phyloP scores from a whole-genome alignment of 352 stramenopile species.

The Phytophthora sojae region DNA sequence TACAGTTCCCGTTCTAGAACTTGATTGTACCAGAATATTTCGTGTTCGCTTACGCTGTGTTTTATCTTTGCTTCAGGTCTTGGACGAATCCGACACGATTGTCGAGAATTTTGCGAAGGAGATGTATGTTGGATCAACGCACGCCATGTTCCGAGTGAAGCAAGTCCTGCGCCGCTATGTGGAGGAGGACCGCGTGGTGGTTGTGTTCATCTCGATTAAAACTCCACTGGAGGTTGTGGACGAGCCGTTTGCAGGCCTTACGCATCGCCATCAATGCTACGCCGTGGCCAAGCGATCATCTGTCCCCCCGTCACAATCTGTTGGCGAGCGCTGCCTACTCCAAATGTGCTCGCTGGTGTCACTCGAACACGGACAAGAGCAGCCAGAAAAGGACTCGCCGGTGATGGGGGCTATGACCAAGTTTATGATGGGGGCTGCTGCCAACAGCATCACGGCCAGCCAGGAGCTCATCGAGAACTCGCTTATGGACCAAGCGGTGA shows the following conservation, averaged over 20 bases:
- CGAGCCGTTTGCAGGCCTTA: slow-evolving; percentile 39
- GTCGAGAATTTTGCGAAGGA: slow-evolving; percentile 53
- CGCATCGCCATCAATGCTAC: slow-evolving; percentile 45
- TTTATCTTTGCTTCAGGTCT: slow-evolving; percentile 21
- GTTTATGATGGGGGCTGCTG: slow-evolving; percentile 47
- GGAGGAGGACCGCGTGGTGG: slow-evolving; percentile 39
- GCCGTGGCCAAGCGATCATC: slow-evolving; percentile 39
- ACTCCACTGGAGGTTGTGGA: slow-evolving; percentile 41
- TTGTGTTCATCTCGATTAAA: slow-evolving; percentile 47
- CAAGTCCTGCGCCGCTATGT: slow-evolving; percentile 48
- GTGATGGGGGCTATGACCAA: slow-evolving; percentile 48
- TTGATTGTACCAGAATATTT: background rate
- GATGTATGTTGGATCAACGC: slow-evolving; percentile 42
- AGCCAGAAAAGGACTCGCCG: slow-evolving; percentile 36
- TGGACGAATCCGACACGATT: slow-evolving; percentile 47
- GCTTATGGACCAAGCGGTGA: slow-evolving; percentile 41
- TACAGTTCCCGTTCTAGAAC: slow-evolving; percentile 12
- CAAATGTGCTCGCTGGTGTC: slow-evolving; percentile 56
- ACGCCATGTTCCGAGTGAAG: slow-evolving; percentile 46
- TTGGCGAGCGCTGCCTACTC: slow-evolving; percentile 47
- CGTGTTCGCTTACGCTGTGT: background rate
- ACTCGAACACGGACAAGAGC: slow-evolving; percentile 37
- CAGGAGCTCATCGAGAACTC: slow-evolving; percentile 50
- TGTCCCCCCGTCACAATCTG: slow-evolving; percentile 24
- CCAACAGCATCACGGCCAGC: slow-evolving; percentile 41